Evolutionary conservation across 805 yeast species (phyloP).

Genomic region (Starmera quercuum): DNA sequence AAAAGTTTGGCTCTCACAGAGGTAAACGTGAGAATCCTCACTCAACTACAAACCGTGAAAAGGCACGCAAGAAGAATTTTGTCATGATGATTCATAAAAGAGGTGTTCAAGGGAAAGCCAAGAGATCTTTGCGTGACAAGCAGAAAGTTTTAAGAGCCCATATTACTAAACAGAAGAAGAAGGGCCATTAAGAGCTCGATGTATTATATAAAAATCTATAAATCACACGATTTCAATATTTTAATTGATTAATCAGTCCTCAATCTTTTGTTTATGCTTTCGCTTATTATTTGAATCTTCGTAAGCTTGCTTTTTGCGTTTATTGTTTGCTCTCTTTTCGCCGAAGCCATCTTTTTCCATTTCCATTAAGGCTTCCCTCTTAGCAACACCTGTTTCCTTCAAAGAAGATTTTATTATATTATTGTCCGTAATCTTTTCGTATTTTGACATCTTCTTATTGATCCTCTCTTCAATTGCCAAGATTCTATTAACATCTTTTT

Average conservation of each 20-base stretch:
- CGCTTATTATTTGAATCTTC: background rate
- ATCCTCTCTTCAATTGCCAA: constrained; percentile 84
- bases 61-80: constrained; percentile 96
- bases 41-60: constrained; percentile 92
- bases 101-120: constrained; percentile 90
- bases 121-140: constrained; percentile 82
- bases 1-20: constrained; percentile 80
- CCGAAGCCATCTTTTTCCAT: constrained; percentile 92
- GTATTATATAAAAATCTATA: too few species aligned
- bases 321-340: constrained; percentile 51
- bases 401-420: constrained; percentile 67
- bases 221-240: constrained; percentile 2
- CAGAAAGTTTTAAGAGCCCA: constrained; percentile 84
- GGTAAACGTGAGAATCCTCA: constrained; percentile 72
- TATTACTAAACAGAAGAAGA: constrained; percentile 83
- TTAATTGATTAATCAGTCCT: background rate
- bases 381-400: constrained; percentile 67
- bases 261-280: background rate
- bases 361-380: constrained; percentile 84
- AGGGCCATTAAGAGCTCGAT: constrained; percentile 41
- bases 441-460: constrained; percentile 70
- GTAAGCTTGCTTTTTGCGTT: constrained; percentile 24
- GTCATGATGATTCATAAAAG: constrained; percentile 97
- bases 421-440: constrained; percentile 65
- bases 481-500: constrained; percentile 74